A percentile compares a stretch with the other conserved stretches of the same genome.
These are phyloP conservation scores for Apiospora phragmitis DNA, from an alignment of 2,329 filamentous ascomycete species.

Conservation along the genomic window DNA sequence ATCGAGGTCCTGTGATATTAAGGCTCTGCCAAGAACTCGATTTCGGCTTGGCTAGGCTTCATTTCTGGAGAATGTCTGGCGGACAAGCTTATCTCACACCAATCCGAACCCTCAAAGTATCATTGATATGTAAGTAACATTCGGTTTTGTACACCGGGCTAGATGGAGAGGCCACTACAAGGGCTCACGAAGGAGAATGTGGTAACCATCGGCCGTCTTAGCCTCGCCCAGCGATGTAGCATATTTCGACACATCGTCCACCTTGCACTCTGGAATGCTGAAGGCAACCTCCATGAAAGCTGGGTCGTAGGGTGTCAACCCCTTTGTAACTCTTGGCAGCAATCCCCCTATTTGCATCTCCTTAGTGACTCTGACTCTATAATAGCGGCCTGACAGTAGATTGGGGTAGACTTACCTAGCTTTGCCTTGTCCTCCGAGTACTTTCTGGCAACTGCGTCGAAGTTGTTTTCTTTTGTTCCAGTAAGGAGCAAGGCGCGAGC, in stretches of 20 bases:
- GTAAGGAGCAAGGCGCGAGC: slow-evolving; percentile 11
- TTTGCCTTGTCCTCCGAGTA: slow-evolving; percentile 14
- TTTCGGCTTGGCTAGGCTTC: not conserved
- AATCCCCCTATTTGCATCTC: not conserved
- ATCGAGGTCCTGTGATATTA: not conserved
- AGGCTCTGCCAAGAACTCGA: not conserved
- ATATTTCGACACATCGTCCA: not conserved
- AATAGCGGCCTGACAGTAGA: not conserved
- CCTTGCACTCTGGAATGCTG: not conserved
- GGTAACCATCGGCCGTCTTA: slow-evolving; percentile 14
- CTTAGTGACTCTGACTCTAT: not conserved
- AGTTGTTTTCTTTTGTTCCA: not conserved
- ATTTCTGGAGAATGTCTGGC: not conserved
- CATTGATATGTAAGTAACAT: not conserved
- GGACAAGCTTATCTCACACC: not conserved
- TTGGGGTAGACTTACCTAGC: slow-evolving; percentile 4
- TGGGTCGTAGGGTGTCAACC: not conserved
- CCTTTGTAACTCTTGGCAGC: not conserved
- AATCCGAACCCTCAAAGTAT: not conserved
- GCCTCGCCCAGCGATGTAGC: slow-evolving; percentile 6
- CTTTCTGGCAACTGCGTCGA: not conserved
- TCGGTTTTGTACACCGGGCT: not conserved
- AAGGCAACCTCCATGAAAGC: slow-evolving; percentile 4
- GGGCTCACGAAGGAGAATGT: slow-evolving; percentile 12
- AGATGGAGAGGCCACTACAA: not conserved